Percentiles rank a stretch among this genome's conserved stretches.
These are phyloP conservation scores for Coniosporium tulheliwenetii DNA, from an alignment of 2,329 filamentous ascomycete species.

Conservation along the genomic window DNA sequence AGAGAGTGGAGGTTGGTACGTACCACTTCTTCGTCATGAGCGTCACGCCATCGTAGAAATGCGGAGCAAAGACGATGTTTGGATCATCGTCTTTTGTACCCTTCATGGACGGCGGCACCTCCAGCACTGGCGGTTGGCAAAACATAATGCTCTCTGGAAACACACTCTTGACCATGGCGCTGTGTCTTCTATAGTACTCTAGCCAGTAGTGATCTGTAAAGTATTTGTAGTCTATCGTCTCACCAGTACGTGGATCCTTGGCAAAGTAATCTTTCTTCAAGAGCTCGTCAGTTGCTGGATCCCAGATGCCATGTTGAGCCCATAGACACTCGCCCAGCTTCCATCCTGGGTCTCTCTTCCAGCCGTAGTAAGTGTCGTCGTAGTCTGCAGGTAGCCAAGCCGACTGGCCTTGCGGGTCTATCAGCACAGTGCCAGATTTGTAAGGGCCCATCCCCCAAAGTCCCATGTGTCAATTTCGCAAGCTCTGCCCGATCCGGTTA, in stretches of 20 bases:
- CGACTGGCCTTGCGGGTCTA: slow-evolving; percentile 74
- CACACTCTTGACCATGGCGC: slow-evolving; percentile 54
- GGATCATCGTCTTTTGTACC: slow-evolving; percentile 78
- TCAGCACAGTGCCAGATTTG: slow-evolving; percentile 65
- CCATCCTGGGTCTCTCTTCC: slow-evolving; percentile 77
- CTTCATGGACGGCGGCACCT: slow-evolving; percentile 79
- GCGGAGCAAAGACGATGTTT: slow-evolving; percentile 80
- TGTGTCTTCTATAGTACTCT: slow-evolving; percentile 65
- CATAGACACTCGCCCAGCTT: slow-evolving; percentile 88
- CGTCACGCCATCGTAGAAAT: slow-evolving; percentile 95
- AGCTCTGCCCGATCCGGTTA: slow-evolving; percentile 79
- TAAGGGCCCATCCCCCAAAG: slow-evolving; percentile 88
- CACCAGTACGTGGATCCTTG: slow-evolving; percentile 58
- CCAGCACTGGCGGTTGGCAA: slow-evolving; percentile 80
- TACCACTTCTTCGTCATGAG: slow-evolving; percentile 94
- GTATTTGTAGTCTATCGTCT: slow-evolving; percentile 60
- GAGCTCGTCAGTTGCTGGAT: slow-evolving; percentile 60
- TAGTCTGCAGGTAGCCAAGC: slow-evolving; percentile 76
- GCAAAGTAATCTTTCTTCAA: slow-evolving; percentile 79
- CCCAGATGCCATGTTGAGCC: slow-evolving; percentile 96
- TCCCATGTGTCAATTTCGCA: slow-evolving; percentile 87
- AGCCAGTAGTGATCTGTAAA: slow-evolving; percentile 91
- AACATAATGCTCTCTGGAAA: slow-evolving; percentile 77
- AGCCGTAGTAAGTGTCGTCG: slow-evolving; percentile 78
- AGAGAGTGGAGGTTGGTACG: slow-evolving; percentile 1